Evolutionary conservation across 805 yeast species (phyloP).

Genomic region (Komagataella populi): DNA sequence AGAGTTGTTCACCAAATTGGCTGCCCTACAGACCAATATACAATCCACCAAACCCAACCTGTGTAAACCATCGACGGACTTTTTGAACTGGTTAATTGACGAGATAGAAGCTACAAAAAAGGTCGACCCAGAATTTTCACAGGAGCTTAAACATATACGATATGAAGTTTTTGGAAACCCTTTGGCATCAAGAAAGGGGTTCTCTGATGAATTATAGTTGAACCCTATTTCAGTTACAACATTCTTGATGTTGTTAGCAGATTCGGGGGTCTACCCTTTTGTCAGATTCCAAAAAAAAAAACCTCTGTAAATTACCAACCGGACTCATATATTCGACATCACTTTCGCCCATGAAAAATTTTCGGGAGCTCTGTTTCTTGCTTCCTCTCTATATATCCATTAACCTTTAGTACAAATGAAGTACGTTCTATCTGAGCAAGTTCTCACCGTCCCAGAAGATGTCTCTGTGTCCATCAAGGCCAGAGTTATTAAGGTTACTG

Average conservation of each 20-base stretch:
- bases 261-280: no score
- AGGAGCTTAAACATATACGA: slow-evolving; percentile 14
- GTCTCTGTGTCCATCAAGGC: slow-evolving; percentile 87
- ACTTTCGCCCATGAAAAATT: background rate
- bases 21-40: background rate
- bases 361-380: background rate
- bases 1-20: background rate
- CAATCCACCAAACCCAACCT: background rate
- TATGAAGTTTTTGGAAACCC: slow-evolving; percentile 60
- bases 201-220: slow-evolving; percentile 32
- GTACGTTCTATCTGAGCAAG: slow-evolving; percentile 49
- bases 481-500: slow-evolving; percentile 80
- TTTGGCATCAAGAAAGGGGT: slow-evolving; percentile 48
- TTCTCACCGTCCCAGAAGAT: slow-evolving; percentile 71
- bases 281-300: no score
- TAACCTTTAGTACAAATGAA: slow-evolving; percentile 24
- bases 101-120: slow-evolving; percentile 21
- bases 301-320: background rate
- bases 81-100: slow-evolving; percentile 50
- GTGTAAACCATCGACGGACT: slow-evolving; percentile 21
- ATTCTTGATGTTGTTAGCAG: background rate
- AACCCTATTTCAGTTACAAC: background rate
- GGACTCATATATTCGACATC: background rate
- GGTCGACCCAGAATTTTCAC: slow-evolving; percentile 11
- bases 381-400: background rate